These are phyloP conservation scores for Cryphonectria naterciae DNA, from an alignment of 2,329 filamentous ascomycete species.

Conservation along the genomic window DNA sequence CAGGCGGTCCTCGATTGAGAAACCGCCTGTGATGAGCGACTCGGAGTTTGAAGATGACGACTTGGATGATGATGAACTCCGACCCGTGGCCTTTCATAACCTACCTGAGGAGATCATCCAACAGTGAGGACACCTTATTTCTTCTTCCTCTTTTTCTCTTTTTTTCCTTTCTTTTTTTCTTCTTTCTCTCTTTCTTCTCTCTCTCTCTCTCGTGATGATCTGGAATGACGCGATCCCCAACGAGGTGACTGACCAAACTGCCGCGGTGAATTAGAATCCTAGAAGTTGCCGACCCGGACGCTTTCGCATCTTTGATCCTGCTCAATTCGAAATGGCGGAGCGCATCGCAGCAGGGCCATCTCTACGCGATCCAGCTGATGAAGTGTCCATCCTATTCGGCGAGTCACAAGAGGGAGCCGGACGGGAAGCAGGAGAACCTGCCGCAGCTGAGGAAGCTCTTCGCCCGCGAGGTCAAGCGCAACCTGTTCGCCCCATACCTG, in stretches of 20 bases:
- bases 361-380: conserved; percentile 67
- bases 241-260: conserved; percentile 13
- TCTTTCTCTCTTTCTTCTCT: not conserved
- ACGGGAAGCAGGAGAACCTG: conserved; percentile 54
- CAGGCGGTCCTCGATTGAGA: conserved; percentile 40
- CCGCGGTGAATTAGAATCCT: conserved; percentile 57
- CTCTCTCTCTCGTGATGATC: conserved; percentile 16
- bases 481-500: conserved; percentile 76
- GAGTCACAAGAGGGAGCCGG: conserved; percentile 46
- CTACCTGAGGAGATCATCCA: conserved; percentile 72
- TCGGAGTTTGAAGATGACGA: conserved; percentile 25
- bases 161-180: not conserved
- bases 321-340: conserved; percentile 69
- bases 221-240: not conserved
- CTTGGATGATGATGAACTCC: conserved; percentile 26
- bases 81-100: conserved; percentile 52
- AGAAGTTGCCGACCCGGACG: conserved; percentile 61
- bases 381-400: conserved; percentile 62
- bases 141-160: too few species aligned
- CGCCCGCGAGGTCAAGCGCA: conserved; percentile 71
- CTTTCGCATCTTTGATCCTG: conserved; percentile 68
- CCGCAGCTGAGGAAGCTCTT: conserved; percentile 67
- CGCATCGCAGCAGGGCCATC: conserved; percentile 64
- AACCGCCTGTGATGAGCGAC: conserved; percentile 37
- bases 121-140: conserved; percentile 53